Base-by-base conservation (phyloP, 495 filamentous ascomycete genomes). In the Penicillium pulvis region DNA sequence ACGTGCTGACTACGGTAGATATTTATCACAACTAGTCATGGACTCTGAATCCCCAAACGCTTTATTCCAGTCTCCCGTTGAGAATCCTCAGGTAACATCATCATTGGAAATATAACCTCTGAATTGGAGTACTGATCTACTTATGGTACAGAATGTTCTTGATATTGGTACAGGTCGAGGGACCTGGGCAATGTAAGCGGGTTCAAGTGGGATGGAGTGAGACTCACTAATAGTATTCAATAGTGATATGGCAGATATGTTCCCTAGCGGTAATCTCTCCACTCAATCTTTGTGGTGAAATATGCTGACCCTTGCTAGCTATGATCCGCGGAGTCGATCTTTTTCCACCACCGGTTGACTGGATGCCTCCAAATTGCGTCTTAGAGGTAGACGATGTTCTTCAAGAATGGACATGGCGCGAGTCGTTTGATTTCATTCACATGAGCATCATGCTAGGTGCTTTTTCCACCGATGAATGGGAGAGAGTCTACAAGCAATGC, bases 161-260 rank as follows among this genome's bases (percentile, higher is more conserved):
- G 58, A 61, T 43, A 53, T 61, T 12, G 58, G 58, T 16, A 61
- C 58, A 3, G 58, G 58, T 4, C 51, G 52, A 54, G 58, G 58
- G 2, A 47, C 24, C 10, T 61, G 58, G 58, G 47, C 58, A 41
- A 31, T 61, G 56, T 59, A 48, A 47, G 49, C 9, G 9, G 2
- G 19, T 14, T 12, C 35, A 42, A 23, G 17, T 28, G 5, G 19
- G 6, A 47, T 47, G 16, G 20, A 36, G 9, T 28, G 17, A 17
- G 4, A 17, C 6, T 56, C 1, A 26, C 51, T 53, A n/a, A 56
- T 24, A 10, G 6, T 10, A 36, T 39, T 2, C 2, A 1, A 7
- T 6, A 56, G 53, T 12, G 56, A 58, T 20, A 43, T 51, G 8
- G 56, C 56, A 4, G 56, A 58, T 20, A 53, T 46, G 56, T 58